Conservation (phyloP, 2,329 filamentous ascomycete genomes). For the Fusarium albosuccineum region DNA sequence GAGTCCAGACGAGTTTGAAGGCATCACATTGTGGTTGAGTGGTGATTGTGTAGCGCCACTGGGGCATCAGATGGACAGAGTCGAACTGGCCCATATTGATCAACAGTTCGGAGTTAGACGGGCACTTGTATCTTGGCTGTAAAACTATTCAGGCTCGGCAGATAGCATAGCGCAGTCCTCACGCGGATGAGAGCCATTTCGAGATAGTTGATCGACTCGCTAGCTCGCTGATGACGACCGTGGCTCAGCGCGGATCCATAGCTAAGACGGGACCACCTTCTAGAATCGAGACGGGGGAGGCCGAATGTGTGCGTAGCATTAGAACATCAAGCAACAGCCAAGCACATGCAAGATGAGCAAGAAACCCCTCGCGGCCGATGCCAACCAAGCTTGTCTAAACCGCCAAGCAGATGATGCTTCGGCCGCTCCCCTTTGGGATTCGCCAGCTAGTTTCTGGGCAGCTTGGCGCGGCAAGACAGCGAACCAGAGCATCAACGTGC, state of each 20-base stretch:
- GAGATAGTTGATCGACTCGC: background rate
- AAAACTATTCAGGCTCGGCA: background rate
- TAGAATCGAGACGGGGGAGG: background rate
- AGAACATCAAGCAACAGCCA: background rate
- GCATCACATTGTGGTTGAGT: slow-evolving; percentile 2
- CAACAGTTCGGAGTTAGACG: background rate
- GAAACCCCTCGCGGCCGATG: background rate
- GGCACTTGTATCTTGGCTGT: background rate
- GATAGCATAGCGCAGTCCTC: background rate
- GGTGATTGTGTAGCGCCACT: background rate
- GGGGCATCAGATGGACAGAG: slow-evolving; percentile 1
- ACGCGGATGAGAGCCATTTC: slow-evolving; percentile 2
- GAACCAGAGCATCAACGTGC: slow-evolving; percentile 17
- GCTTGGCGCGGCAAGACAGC: slow-evolving; percentile 12
- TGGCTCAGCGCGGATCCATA: background rate
- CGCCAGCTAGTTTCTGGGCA: background rate
- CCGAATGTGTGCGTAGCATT: too few relatives aligned
- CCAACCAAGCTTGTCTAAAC: background rate
- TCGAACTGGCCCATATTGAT: background rate
- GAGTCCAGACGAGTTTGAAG: background rate
- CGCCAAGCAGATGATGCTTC: background rate
- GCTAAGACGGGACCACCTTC: background rate
- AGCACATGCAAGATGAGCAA: slow-evolving; percentile 11
- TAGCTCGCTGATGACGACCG: background rate
- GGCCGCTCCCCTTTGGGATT: background rate